phyloP scores from a whole-genome alignment of 345 rosid genomes.

The Citrus maxima region DNA sequence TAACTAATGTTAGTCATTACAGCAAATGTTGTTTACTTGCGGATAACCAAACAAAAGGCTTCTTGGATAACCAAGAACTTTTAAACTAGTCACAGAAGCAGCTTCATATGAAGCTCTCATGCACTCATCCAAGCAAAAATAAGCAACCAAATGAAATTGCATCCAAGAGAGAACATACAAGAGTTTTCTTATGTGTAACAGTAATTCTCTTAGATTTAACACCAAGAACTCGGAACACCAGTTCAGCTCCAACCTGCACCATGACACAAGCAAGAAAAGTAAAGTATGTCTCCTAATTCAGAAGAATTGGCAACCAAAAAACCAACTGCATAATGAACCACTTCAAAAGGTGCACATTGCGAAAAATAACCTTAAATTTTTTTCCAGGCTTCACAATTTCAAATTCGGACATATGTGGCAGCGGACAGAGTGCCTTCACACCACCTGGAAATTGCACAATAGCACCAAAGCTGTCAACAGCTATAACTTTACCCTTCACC shows the following conservation, averaged over 20 bases:
- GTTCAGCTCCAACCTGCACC: constrained; percentile 82
- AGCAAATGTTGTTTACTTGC: not conserved
- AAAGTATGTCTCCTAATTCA: not conserved
- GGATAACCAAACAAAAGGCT: not conserved
- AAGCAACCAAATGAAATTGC: not conserved
- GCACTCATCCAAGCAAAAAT: constrained; percentile 1
- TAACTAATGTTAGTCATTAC: not conserved
- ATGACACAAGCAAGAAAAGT: constrained; percentile 15
- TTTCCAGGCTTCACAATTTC: constrained; percentile 82
- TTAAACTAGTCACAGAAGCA: not conserved
- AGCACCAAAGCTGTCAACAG: constrained; percentile 85
- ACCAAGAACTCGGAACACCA: constrained; percentile 89
- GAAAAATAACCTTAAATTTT: constrained; percentile 71
- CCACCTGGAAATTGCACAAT: constrained; percentile 96
- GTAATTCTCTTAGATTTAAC: constrained; percentile 96
- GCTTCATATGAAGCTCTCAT: not conserved
- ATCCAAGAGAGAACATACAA: constrained; percentile 50
- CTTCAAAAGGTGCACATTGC: not conserved
- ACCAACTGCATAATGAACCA: not conserved
- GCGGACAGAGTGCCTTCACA: constrained; percentile 95
- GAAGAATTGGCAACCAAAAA: constrained; percentile 7
- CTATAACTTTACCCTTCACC: constrained; percentile 66
- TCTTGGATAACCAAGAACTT: not conserved
- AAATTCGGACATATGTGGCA: constrained; percentile 92
- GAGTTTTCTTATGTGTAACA: constrained; percentile 91